Evolutionary conservation across 2,329 filamentous ascomycete genomes (phyloP).

Genomic region (Microcera coccophila): DNA sequence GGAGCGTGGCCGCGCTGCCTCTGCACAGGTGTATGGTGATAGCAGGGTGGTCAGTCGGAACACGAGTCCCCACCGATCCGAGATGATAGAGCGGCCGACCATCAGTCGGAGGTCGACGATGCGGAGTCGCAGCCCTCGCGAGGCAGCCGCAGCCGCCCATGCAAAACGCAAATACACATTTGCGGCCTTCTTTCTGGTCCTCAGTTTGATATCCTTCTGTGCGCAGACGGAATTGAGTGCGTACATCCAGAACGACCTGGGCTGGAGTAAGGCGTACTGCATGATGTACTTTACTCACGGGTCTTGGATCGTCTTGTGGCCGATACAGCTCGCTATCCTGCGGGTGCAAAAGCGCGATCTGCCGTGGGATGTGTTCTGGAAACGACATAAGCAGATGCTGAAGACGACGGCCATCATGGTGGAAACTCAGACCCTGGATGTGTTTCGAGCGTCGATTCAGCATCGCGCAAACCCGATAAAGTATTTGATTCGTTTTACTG

Average conservation of each 20-base stretch:
- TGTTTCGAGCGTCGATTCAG: conserved; percentile 43
- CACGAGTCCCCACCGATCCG: conserved; percentile 22
- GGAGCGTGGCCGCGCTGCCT: conserved; percentile 24
- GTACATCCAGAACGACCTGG: conserved; percentile 86
- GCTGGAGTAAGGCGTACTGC: conserved; percentile 98
- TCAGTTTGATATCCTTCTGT: conserved; percentile 84
- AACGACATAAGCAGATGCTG: conserved; percentile 51
- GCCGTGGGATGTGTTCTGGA: conserved; percentile 84
- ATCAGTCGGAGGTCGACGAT: conserved; percentile 58
- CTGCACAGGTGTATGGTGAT: conserved; percentile 12
- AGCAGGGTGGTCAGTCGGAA: conserved; percentile 20
- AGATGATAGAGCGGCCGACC: conserved; percentile 24
- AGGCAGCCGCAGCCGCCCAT: conserved; percentile 31
- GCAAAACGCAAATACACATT: conserved; percentile 82
- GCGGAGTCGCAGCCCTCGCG: conserved; percentile 71
- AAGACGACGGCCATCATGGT: conserved; percentile 72
- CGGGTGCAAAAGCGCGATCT: conserved; percentile 73
- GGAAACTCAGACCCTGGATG: conserved; percentile 68
- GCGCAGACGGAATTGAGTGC: conserved; percentile 94
- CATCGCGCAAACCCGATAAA: conserved; percentile 43
- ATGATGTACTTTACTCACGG: conserved; percentile 98
- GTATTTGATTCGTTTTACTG: conserved; percentile 77
- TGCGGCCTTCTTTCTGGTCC: conserved; percentile 74
- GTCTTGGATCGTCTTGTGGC: conserved; percentile 89
- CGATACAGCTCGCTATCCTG: conserved; percentile 73